Evolutionary conservation across 768 basidiomycete species (phyloP).

Genomic region (Naganishia vishniacii): DNA sequence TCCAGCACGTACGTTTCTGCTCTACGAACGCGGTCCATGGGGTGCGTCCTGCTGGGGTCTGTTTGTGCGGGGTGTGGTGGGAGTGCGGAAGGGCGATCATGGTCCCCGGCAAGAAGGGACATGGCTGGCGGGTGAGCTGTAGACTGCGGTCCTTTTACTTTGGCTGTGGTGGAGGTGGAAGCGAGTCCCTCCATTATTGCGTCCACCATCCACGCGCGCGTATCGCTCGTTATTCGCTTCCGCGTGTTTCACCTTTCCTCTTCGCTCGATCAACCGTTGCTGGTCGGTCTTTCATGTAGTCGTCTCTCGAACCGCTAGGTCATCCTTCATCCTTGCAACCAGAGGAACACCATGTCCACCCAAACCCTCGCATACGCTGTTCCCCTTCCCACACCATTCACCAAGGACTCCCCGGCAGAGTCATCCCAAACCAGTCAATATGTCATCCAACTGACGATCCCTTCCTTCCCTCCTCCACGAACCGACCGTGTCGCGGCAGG

Average conservation of each 20-base stretch:
- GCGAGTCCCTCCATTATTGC: no score
- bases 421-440: background rate
- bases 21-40: background rate
- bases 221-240: no score
- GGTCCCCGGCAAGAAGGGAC: no score
- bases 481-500: background rate
- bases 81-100: no score
- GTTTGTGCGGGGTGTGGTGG: no score
- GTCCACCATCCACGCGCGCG: no score
- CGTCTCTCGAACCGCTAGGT: no score
- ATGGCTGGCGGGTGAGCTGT: no score
- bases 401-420: background rate
- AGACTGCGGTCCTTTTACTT: no score
- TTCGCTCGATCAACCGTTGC: no score
- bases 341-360: background rate
- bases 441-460: conserved; percentile 8
- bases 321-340: background rate
- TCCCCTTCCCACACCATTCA: conserved; percentile 7
- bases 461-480: background rate
- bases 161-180: no score
- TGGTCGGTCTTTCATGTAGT: no score
- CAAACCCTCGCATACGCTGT: background rate
- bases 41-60: background rate
- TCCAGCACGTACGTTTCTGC: conserved; percentile 9
- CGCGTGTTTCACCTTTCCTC: background rate